phyloP scores from a whole-genome alignment of 371 early-diverging fungal genomes.

The Mucor lusitanicus region DNA sequence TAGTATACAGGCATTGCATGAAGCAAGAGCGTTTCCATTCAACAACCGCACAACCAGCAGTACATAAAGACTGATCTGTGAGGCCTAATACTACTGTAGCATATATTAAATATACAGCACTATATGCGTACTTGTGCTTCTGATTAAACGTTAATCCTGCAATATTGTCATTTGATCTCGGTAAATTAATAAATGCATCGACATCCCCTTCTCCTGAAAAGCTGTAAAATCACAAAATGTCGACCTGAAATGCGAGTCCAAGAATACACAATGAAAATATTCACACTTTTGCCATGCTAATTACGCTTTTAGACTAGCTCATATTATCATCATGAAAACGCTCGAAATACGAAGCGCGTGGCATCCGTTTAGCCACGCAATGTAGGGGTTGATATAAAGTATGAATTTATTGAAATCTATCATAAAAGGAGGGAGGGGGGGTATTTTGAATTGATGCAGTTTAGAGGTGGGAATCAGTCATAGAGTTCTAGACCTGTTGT shows the following conservation, averaged over 20 bases:
- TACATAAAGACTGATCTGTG: too few relatives aligned
- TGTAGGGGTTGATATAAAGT: neutral
- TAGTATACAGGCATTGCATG: neutral
- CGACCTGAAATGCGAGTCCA: neutral
- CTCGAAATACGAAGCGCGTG: neutral
- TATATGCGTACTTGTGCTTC: too few relatives aligned
- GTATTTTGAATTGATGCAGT: neutral
- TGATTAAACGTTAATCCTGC: neutral
- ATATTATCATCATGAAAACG: neutral
- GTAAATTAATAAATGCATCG: neutral
- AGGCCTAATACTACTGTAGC: neutral
- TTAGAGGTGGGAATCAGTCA: neutral
- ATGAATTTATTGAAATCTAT: neutral
- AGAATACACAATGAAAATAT: neutral
- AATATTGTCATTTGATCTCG: neutral
- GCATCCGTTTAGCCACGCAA: neutral
- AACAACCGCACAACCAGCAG: neutral
- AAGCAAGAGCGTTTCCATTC: neutral
- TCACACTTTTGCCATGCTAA: neutral
- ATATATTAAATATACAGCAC: neutral
- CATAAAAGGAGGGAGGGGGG: too few relatives aligned
- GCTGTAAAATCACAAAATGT: neutral
- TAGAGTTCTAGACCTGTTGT: conserved; percentile 20
- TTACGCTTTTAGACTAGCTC: neutral
- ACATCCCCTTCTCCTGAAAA: neutral